Evolutionary conservation across 1,284 basidiomycete genomes (phyloP), one percentile per base, ranked within the genome.

Genomic region (Butyriboletus appendiculatus): DNA sequence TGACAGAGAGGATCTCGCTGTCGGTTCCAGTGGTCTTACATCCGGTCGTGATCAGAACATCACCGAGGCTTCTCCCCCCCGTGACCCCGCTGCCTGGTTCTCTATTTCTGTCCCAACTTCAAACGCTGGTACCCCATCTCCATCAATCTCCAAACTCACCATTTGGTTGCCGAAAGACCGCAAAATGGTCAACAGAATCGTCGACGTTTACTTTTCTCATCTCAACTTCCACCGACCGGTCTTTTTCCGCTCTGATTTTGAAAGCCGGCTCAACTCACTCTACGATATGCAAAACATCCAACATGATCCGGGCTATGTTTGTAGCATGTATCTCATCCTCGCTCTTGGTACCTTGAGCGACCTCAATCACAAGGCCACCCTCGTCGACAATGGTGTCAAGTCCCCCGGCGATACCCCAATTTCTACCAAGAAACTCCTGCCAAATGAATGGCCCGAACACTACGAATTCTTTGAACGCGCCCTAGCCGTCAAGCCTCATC

Each of bases 401-500:
- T 74, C 62, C 24, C 66, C 66, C 32, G 61, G 57, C 47, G 59
- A 67, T 50, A 64, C 60, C 44, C 54, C 70, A 66, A 66, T 67
- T 12, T 66, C 69, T 20, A 75, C 80, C 22, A 81, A 82, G 69
- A 81, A 80, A 57, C 73, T 86, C n/a, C 80, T 90, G 75, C 82
- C 85, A 9, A 65, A 73, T 1, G 84, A 85, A 53, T 92, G 90
- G 90, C 90, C 90, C 7, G 81, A 82, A 33, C 86, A 90, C 56
- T 86, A 88, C 54, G 88, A 91, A 62, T 90, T 92, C 67, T 91
- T 92, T 68, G 83, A 88, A 57, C 78, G 85, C 28, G 89, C 90
- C 5, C 70, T 92, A 4, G 77, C 80, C 22, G 79, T 90, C 60
- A 91, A 92, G 65, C 86, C 89, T 10, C 88, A 92, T 58, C 73